Evolutionary conservation across 108 stramenopile genomes (phyloP), one percentile per base, ranked within the genome.

Genomic region (Cylindrotheca fusiformis): DNA sequence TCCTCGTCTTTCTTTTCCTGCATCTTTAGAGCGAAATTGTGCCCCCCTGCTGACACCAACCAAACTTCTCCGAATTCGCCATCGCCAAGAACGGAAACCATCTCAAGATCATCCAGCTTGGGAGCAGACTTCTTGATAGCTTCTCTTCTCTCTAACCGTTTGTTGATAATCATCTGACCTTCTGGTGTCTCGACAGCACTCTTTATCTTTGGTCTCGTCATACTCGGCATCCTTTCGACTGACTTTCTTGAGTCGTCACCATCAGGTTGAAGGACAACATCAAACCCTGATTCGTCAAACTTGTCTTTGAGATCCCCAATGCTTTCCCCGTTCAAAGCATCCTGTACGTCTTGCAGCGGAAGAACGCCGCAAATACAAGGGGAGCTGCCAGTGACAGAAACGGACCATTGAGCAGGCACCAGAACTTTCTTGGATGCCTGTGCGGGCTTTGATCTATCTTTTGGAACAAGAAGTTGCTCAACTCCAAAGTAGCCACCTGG

Each of bases 11-110:
- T 94, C 25, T 62, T 62, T 52, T 87, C 85, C 33, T 90, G 72
- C 36, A 41, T 41, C 68, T 96, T 96, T 29, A 96, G 77, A 19
- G 95, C 95, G 64, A 85, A 96, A 1, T 75, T 63, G 36, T 58
- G 25, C 31, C 51, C 28, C 5, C 51, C 67, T 0, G 62, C 77
- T 60, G 63, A 58, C 0, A 81, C 85, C 24, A 96, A 65, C 90
- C 89, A 91, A 21, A 98, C 97, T 60, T 86, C 76, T 0, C 97
- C 97, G 59, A 96, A 98, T 32, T 89, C 89, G 1, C 96, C 96
- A 8, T 91, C 86, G 18, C 96, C 96, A 8, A 96, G 72, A 1
- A 86, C 90, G 24, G 69, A 45, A 18, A 78, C 51, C 17, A 69
- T 58, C 28, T 78, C 65, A 18, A 84, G 52, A 49, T 84, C 80